These are phyloP conservation scores for Pichiaceae sp. DNA, from an alignment of 1,139 yeast species.

Conservation along the genomic window DNA sequence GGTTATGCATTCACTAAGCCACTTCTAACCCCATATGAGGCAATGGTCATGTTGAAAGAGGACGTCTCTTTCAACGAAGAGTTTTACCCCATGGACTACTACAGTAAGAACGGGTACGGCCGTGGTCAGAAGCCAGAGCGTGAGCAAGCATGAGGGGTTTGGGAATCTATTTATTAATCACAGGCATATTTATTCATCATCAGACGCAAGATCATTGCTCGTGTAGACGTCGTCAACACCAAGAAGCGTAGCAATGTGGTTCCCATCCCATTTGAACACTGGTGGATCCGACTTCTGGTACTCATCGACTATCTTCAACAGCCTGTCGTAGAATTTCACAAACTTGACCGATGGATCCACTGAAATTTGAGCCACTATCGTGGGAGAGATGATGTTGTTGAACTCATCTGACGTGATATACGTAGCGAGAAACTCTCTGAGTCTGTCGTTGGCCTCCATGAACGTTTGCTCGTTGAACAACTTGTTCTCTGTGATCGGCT, in stretches of 20 bases:
- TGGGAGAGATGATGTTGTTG: constrained; percentile 54
- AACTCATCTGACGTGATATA: constrained; percentile 53
- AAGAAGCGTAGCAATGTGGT: constrained; percentile 55
- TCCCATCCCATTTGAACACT: constrained; percentile 44
- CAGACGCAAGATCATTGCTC: neutral
- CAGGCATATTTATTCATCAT: neutral
- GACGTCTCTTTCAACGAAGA: constrained; percentile 61
- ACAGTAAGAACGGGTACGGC: constrained; percentile 86
- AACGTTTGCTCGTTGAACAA: constrained; percentile 41
- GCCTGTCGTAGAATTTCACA: constrained; percentile 44
- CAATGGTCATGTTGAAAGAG: constrained; percentile 77
- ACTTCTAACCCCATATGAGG: constrained; percentile 88
- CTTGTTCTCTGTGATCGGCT: constrained; percentile 57
- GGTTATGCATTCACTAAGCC: constrained; percentile 96
- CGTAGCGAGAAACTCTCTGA: constrained; percentile 47
- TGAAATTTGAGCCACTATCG: constrained; percentile 47
- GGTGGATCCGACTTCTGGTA: constrained; percentile 27
- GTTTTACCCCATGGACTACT: constrained; percentile 94
- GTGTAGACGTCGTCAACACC: constrained; percentile 41
- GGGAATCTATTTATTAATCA: constrained; percentile 3
- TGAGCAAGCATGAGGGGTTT: neutral
- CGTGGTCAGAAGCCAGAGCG: constrained; percentile 61
- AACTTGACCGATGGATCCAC: constrained; percentile 40
- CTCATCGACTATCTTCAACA: constrained; percentile 31
- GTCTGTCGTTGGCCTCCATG: constrained; percentile 30